Conservation (phyloP, 768 basidiomycete genomes). For the Russula lepida region DNA sequence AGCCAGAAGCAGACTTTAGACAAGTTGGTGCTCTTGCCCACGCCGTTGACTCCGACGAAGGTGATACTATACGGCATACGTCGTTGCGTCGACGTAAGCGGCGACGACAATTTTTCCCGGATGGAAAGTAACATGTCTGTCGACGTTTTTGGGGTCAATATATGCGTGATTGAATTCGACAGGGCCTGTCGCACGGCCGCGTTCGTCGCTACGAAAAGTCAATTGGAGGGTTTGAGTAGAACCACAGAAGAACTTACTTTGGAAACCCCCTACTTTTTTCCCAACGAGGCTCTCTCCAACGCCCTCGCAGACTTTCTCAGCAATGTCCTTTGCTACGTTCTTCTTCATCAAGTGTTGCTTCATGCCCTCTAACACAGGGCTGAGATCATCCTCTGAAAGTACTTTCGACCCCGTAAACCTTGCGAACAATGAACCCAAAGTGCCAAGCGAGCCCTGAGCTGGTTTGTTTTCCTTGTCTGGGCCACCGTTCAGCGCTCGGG, state of each 20-base stretch:
- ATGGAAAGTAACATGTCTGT: conserved; percentile 95
- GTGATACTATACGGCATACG: conserved; percentile 86
- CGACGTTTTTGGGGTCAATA: conserved; percentile 92
- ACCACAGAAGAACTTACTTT: conserved; percentile 45
- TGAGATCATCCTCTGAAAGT: conserved; percentile 72
- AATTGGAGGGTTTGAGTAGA: conserved; percentile 4
- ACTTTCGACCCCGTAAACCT: conserved; percentile 80
- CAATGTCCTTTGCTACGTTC: conserved; percentile 94
- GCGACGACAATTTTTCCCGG: conserved; percentile 73
- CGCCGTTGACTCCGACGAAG: conserved; percentile 98
- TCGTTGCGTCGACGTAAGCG: conserved; percentile 65
- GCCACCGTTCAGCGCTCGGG: conserved; percentile 46
- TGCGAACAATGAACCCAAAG: conserved; percentile 73
- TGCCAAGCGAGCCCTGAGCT: conserved; percentile 43
- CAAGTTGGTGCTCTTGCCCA: conserved; percentile 96
- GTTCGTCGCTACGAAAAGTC: conserved; percentile 54
- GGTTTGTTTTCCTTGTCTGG: conserved; percentile 26
- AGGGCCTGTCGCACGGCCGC: conserved; percentile 77
- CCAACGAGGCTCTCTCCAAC: conserved; percentile 88
- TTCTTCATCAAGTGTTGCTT: conserved; percentile 98
- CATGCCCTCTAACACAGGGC: conserved; percentile 87
- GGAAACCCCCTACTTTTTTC: conserved; percentile 84
- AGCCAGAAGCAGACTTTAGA: conserved; percentile 99
- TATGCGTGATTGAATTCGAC: conserved; percentile 80
- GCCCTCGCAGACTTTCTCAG: conserved; percentile 89